Base-by-base conservation (phyloP, 83 land plant species). In the Larix sibirica region DNA sequence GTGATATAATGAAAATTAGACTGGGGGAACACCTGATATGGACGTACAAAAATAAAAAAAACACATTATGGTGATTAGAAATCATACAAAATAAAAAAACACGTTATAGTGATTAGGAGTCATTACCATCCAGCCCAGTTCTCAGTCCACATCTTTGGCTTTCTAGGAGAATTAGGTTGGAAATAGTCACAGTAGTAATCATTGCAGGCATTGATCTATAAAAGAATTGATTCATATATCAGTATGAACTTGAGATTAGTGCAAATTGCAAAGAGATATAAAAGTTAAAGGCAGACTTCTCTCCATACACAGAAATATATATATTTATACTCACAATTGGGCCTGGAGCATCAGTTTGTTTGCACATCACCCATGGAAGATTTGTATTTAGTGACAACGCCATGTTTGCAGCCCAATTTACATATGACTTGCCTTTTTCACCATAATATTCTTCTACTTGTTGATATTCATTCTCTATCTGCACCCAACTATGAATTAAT, bases 381-480 rank as follows among this genome's bases (percentile, higher is more conserved):
- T 89, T 87, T 80, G 86, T 81, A 14, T 89, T 59, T 1, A 80
- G 83, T 17, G 94, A 89, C 13, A 77, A 81, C 0, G 99, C 99
- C 93, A 97, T 83, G 16, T 85, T 61, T 42, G 96, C 98, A n/a
- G 92, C 91, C 98, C 99, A 97, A 2, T 90, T 31, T 33, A 96
- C 50, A 76, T 97, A 97, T 1, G 50, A 66, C 82, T 90, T 91
- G 17, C 97, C 99, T 0, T 83, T 85, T 3, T 82, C 88, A 66
- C 95, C 96, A 86, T 94, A 97, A 5, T 82, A 33, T 18, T 80
- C 9, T n/a, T 84, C 81, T 1, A 94, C 64, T 38, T 94, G 89
- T 9, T 97, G 96, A 85, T 96, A 97, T 63, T 96, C 99, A 83
- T 97, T 97, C 86, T 97, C 99, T 66, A 97, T 94, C 99, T 97